Evolutionary conservation across 179 eudicot genomes (phyloP).

Genomic region (Silene coronaria): DNA sequence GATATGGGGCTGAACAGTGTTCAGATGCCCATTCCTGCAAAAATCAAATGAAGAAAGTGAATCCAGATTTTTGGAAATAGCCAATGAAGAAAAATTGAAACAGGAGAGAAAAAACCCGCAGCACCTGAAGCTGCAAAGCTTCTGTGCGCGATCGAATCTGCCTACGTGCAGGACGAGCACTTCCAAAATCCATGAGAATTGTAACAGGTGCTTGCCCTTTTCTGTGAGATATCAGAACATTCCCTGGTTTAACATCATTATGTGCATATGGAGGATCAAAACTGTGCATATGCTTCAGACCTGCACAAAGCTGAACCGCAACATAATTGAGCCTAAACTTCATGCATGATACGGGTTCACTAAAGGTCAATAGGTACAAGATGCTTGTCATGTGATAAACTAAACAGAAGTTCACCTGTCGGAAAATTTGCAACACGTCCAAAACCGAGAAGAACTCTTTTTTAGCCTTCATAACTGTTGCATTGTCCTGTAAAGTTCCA

Average conservation of each 20-base stretch:
- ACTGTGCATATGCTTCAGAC: constrained; percentile 86
- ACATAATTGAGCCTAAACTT: constrained; percentile 5
- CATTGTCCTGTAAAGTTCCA: constrained; percentile 77
- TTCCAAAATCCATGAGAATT: constrained; percentile 89
- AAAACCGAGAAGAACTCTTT: constrained; percentile 71
- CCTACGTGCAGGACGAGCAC: constrained; percentile 87
- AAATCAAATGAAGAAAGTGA: constrained; percentile 1
- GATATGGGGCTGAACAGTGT: constrained; percentile 83
- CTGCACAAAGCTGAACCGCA: constrained; percentile 68
- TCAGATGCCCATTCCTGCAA: constrained; percentile 95
- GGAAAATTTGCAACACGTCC: constrained; percentile 83
- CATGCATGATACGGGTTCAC: not conserved
- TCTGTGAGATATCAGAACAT: constrained; percentile 67
- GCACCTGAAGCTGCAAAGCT: constrained; percentile 87
- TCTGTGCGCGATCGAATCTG: constrained; percentile 85
- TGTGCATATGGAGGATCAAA: constrained; percentile 89
- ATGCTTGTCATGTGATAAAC: not conserved
- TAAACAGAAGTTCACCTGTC: constrained; percentile 52
- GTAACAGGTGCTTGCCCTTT: constrained; percentile 84
- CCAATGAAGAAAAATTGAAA: not conserved
- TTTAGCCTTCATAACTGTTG: constrained; percentile 60
- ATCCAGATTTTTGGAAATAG: not conserved
- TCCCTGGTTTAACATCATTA: constrained; percentile 93
- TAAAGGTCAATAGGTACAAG: not conserved
- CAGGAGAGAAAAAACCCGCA: not conserved